Base-by-base conservation (phyloP, 202 grass and related monocot genomes). In the Elaeis oleifera region DNA sequence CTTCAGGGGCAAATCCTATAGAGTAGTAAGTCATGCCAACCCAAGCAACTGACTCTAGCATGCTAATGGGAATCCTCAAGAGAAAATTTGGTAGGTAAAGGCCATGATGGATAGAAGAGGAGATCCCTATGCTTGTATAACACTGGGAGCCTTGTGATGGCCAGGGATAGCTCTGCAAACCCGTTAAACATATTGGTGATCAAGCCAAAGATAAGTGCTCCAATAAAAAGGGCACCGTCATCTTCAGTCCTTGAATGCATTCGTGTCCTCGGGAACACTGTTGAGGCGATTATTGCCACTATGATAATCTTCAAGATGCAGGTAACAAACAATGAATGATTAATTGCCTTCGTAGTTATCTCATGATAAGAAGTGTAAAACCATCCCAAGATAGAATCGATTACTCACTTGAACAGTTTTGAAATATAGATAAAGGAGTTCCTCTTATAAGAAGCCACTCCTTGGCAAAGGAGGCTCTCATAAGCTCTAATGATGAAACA, bases 361-460 rank as follows among this genome's bases (percentile, higher is more conserved):
- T 39, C 36, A 9, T 11, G 36, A 11, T 11, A 11, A 39, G 32
- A 39, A 39, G 36, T 11, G 36, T 39, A 39, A 39, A 39, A 39
- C 36, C 36, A 39, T 39, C 36, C 13, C 36, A 39, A 39, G 36
- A 39, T 39, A 39, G 13, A 39, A 39, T 39, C 1, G 0, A 9
- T 39, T 39, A 20, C 17, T 54, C 73, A 90, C 83, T 69, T 90
- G 87, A 52, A 79, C 55, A 57, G 60, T 79, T 70, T 86, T 86
- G 25, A 90, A 53, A 86, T 60, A 23, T 90, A 85, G 19, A 90
- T 36, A 78, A 90, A 90, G 0, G 87, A 85, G 27, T 83, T 90
- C 51, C 82, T 76, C 63, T 85, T 79, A 90, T 80, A 32, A 90
- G 87, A 79, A 90, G 65, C 76, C 78, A 85, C 58, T 90, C 87